Percentiles rank a stretch among this genome's conserved stretches.
phyloP scores from a whole-genome alignment of 805 yeast species.

The Yarrowia osloensis region DNA sequence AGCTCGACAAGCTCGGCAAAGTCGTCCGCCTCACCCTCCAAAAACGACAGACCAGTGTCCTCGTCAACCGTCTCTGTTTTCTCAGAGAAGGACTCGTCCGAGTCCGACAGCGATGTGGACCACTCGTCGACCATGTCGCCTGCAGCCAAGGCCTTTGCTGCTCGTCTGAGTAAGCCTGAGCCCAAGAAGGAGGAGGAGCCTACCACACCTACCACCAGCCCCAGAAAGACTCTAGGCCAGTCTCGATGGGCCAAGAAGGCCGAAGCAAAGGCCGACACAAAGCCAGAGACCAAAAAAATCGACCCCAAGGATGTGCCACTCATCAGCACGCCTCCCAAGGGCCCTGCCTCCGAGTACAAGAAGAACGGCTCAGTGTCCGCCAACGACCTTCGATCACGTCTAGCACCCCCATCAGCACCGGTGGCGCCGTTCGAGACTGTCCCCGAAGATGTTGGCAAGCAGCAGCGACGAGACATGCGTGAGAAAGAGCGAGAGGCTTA shows the following conservation, averaged over 20 bases:
- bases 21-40: neutral
- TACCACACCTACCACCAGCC: neutral
- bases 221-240: neutral
- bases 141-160: conserved; percentile 24
- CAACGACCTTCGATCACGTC: conserved; percentile 12
- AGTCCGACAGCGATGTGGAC: conserved; percentile 27
- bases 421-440: conserved; percentile 21
- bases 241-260: conserved; percentile 16
- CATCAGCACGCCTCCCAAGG: conserved; percentile 16
- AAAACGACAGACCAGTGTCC: conserved; percentile 2
- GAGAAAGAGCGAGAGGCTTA: conserved; percentile 10
- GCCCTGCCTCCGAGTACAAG: conserved; percentile 19
- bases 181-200: neutral
- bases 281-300: neutral
- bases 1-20: neutral
- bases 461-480: neutral
- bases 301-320: conserved; percentile 24
- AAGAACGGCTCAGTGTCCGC: neutral
- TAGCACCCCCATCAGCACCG: neutral
- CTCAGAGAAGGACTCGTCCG: conserved; percentile 8
- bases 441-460: conserved; percentile 8
- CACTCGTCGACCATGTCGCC: conserved; percentile 1
- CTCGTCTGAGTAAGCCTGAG: conserved; percentile 8
- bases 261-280: neutral
- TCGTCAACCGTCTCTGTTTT: conserved; percentile 18